Evolutionary conservation across 208 protist genomes (phyloP), one percentile per base, ranked within the genome.

Genomic region (Wallacemonas sp.): DNA sequence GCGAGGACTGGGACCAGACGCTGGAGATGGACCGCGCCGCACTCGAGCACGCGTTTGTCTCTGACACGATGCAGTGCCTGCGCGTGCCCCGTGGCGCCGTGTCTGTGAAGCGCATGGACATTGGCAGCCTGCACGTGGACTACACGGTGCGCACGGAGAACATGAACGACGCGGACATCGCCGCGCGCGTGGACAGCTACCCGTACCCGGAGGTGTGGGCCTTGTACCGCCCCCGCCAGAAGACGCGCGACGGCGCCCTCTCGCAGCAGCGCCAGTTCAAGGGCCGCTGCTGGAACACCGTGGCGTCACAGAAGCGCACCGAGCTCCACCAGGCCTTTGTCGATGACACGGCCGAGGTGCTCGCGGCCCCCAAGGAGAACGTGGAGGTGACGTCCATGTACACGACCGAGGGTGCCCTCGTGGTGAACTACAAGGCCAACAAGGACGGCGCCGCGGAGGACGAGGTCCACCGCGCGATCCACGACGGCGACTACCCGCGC

Each of bases 371-470:
- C 20, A 36, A 28, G 61, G 32, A 66, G 32, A 20, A 72, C 28
- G 63, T 82, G 10, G 39, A 61, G 20, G 59, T 78, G 29, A 39
- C 42, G 31, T 66, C 62, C 16, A 32, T 82, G 42, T 65, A 70
- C 39, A 61, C 72, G n/a, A 68, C 42, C 23, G 61, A 85, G 29
- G 74, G 74, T 44, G 73, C 67, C 25, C 69, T 87, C 4, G 64
- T 78, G 18, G 48, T 87, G 39, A 73, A 85, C 33, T 87, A 77
- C 61, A 52, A 41, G 52, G 33, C 59, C n/a, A 39, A 79, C 62
- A 74, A 75, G 73, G 68, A 75, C 26, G 57, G 70, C 42, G 52
- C 59, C 49, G 52, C 32, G 18, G 26, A 70, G 33, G 46, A 75
- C 54, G 70, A 84, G 46, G 61, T 77, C 10, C 45, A 67, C 12